Conservation (phyloP, 768 basidiomycete species). For the Pholiota microspora region DNA sequence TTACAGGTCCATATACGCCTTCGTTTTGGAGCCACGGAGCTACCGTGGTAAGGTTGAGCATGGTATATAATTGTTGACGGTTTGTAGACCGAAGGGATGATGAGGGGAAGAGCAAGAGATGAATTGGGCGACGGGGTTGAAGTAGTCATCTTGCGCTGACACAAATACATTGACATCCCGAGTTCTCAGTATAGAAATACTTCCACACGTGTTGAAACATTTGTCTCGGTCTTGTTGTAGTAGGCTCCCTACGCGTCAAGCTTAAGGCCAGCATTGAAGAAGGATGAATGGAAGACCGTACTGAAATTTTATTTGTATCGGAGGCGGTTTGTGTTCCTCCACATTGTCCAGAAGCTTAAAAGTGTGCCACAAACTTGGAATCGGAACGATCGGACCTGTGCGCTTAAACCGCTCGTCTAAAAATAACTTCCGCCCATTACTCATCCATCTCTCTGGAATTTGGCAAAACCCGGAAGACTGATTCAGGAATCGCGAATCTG, state of each 20-base stretch:
- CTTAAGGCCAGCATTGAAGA: no score
- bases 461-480: no score
- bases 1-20: constrained; percentile 63
- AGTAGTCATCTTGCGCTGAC: not conserved
- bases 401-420: constrained; percentile 5
- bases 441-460: not conserved
- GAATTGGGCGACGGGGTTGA: not conserved
- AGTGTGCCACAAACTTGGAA: not conserved
- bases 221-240: no score
- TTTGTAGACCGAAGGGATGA: not conserved
- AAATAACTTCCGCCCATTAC: not conserved
- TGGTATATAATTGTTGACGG: constrained; percentile 12
- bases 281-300: not conserved
- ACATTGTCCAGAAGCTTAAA: no score
- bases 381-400: constrained; percentile 6
- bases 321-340: no score
- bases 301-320: not conserved
- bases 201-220: not conserved
- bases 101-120: not conserved
- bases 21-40: constrained; percentile 32
- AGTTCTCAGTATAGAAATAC: not conserved
- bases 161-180: not conserved
- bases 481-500: no score
- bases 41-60: constrained; percentile 35
- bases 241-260: no score